These are phyloP conservation scores for Dioscorea dumetorum DNA, from an alignment of 106 monocot genomes.

Conservation along the genomic window DNA sequence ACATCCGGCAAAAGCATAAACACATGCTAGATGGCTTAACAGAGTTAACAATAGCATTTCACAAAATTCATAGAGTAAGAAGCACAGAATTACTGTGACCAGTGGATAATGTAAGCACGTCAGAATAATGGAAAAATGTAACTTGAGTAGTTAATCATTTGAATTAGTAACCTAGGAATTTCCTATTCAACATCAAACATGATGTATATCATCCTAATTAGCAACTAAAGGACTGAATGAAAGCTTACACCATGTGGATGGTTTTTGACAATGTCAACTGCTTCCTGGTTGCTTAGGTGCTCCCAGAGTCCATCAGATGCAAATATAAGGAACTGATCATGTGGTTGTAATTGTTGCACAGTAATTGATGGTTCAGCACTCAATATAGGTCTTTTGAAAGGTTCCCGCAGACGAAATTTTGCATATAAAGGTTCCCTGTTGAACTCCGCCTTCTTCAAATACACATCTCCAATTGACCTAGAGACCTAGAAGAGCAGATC, in stretches of 20 bases:
- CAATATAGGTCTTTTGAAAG: conserved; percentile 55
- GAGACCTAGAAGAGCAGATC: conserved; percentile 37
- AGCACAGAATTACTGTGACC: no score
- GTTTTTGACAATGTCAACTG: conserved; percentile 62
- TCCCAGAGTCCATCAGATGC: conserved; percentile 85
- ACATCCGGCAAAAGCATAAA: no score
- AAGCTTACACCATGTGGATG: conserved; percentile 53
- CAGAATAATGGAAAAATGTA: no score
- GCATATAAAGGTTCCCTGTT: conserved; percentile 52
- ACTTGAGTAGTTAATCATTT: no score
- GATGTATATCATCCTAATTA: no score
- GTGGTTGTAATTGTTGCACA: conserved; percentile 49
- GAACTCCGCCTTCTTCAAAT: conserved; percentile 58
- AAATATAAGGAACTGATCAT: conserved; percentile 69
- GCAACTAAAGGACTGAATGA: not conserved
- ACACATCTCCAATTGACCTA: conserved; percentile 71
- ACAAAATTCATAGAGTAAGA: no score
- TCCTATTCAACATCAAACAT: no score
- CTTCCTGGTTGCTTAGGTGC: conserved; percentile 73
- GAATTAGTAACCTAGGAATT: no score
- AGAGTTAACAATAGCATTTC: no score
- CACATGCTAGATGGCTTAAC: no score
- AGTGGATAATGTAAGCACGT: no score
- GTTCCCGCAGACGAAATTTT: conserved; percentile 66
- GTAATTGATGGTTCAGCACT: conserved; percentile 64